These are phyloP conservation scores for Moelleriella libera DNA, from an alignment of 2,329 filamentous ascomycete genomes.

Conservation along the genomic window DNA sequence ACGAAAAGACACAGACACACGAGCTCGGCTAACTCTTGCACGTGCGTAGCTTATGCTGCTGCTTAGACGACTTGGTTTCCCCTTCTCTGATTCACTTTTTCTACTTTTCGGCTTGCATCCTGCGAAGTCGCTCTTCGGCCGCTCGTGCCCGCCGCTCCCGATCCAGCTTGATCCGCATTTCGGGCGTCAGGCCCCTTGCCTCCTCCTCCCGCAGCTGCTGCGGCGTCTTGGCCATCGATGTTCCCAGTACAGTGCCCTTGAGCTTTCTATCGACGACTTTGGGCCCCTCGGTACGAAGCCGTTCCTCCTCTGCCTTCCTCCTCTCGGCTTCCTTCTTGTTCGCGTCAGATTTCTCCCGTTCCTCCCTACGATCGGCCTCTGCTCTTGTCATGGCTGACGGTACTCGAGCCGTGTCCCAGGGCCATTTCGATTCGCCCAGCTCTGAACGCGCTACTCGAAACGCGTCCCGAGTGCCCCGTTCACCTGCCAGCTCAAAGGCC, in stretches of 20 bases:
- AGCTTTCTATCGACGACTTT: constrained; percentile 35
- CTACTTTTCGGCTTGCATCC: constrained; percentile 27
- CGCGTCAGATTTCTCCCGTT: constrained; percentile 55
- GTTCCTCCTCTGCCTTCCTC: constrained; percentile 59
- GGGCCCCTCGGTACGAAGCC: constrained; percentile 52
- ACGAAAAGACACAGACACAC: too few relatives aligned
- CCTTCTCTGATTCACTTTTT: background rate
- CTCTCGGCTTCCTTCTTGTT: constrained; percentile 56
- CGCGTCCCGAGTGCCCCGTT: constrained; percentile 73
- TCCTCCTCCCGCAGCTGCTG: constrained; percentile 77
- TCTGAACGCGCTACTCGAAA: constrained; percentile 80
- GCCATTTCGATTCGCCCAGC: constrained; percentile 61
- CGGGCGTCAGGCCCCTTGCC: constrained; percentile 68
- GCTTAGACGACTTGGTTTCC: background rate
- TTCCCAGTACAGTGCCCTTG: constrained; percentile 36
- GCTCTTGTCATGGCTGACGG: constrained; percentile 55
- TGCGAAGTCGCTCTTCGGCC: constrained; percentile 73
- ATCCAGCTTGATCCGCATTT: constrained; percentile 74
- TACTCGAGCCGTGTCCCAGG: constrained; percentile 66
- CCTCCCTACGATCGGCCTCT: constrained; percentile 56
- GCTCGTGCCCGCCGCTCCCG: constrained; percentile 81
- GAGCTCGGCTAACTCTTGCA: background rate
- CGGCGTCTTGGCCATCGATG: constrained; percentile 53
- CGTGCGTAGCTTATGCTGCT: background rate
- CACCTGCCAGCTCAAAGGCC: constrained; percentile 75